Percentiles rank a stretch among this genome's conserved stretches.
phyloP scores from a whole-genome alignment of 345 rosid species.

The Pugionium cornutum region DNA sequence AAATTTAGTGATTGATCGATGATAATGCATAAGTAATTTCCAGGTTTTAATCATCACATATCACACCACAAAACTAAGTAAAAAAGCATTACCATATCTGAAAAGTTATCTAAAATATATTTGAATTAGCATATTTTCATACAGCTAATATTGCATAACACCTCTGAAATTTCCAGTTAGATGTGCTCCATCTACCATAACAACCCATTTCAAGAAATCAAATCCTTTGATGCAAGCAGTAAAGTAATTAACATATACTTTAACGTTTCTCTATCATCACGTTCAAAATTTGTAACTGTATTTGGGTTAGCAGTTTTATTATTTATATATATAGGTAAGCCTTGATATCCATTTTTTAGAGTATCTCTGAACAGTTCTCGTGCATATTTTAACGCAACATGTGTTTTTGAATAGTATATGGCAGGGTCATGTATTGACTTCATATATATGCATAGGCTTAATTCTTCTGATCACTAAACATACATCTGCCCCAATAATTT shows the following conservation, averaged over 20 bases:
- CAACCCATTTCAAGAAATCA: background rate
- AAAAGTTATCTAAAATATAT: background rate
- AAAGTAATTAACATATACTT: background rate
- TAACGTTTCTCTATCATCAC: background rate
- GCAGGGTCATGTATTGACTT: background rate
- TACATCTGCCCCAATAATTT: too few relatives aligned
- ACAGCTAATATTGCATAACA: background rate
- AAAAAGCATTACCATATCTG: too few relatives aligned
- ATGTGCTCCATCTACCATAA: background rate
- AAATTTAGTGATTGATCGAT: too few relatives aligned
- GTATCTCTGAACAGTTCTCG: background rate
- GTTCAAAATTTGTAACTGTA: background rate
- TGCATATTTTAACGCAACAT: background rate
- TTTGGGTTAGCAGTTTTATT: background rate
- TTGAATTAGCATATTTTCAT: background rate
- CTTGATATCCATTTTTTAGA: background rate
- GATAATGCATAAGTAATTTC: too few relatives aligned
- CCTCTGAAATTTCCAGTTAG: background rate
- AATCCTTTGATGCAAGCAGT: background rate
- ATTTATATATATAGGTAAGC: background rate
- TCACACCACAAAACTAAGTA: too few relatives aligned
- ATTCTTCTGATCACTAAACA: too few relatives aligned
- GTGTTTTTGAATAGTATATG: background rate
- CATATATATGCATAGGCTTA: too few relatives aligned
- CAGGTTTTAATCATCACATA: too few relatives aligned